These are phyloP conservation scores for Ustilago shanxiensis DNA, from an alignment of 1,284 basidiomycete genomes.

Conservation along the genomic window DNA sequence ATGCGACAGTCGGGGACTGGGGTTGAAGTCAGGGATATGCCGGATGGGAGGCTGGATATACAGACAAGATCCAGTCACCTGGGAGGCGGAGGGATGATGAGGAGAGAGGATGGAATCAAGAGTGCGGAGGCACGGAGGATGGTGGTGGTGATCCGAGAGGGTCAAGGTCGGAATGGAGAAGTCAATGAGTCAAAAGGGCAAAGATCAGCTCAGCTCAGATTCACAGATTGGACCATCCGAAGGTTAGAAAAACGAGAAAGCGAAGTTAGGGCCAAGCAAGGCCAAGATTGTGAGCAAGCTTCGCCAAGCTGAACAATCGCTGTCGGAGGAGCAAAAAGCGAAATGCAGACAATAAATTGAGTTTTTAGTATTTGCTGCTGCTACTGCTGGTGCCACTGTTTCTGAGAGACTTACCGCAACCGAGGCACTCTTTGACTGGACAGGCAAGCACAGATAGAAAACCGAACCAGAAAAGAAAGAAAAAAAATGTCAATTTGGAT, in stretches of 20 bases:
- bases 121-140: slow-evolving; percentile 8
- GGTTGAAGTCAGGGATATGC: neutral
- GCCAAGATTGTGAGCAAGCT: neutral
- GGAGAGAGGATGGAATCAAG: neutral
- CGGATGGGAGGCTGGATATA: slow-evolving; percentile 13
- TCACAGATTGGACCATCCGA: slow-evolving; percentile 6
- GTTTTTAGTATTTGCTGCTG: slow-evolving; percentile 1
- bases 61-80: slow-evolving; percentile 23
- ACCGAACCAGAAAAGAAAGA: neutral
- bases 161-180: neutral
- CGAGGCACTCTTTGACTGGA: slow-evolving; percentile 1
- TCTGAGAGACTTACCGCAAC: slow-evolving; percentile 2
- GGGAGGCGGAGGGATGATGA: neutral
- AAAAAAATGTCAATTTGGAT: slow-evolving; percentile 3
- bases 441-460: neutral
- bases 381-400: neutral
- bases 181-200: too few relatives aligned
- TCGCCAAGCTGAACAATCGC: slow-evolving; percentile 13
- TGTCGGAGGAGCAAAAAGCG: slow-evolving; percentile 1
- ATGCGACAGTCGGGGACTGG: neutral
- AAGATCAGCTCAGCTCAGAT: neutral
- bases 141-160: neutral
- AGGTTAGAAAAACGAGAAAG: neutral
- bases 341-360: neutral
- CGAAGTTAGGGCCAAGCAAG: too few relatives aligned